Conservation (phyloP, 352 stramenopile genomes). For the Phytophthora pinifolia region DNA sequence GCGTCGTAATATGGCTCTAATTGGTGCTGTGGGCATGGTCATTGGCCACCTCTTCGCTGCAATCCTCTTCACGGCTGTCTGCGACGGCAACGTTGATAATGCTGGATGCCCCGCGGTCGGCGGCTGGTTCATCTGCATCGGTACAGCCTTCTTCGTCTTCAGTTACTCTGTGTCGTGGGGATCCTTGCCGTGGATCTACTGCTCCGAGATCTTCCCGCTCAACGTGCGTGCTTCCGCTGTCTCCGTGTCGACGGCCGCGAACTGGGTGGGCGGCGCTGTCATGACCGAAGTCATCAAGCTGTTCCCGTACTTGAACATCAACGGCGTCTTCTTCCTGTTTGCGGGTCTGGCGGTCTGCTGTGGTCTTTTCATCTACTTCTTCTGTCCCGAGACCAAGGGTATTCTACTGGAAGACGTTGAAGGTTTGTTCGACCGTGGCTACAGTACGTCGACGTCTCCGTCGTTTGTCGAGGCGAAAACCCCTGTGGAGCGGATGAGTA, state of each 20-base stretch:
- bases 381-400: constrained; percentile 31
- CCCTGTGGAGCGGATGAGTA: constrained; percentile 7
- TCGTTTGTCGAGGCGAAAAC: constrained; percentile 32
- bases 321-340: constrained; percentile 34
- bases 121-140: constrained; percentile 43
- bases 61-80: constrained; percentile 34
- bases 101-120: constrained; percentile 31
- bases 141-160: constrained; percentile 41
- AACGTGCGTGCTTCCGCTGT: constrained; percentile 52
- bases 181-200: constrained; percentile 52
- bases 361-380: constrained; percentile 31
- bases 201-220: constrained; percentile 57
- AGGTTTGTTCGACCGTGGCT: constrained; percentile 18
- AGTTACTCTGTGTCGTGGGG: constrained; percentile 32
- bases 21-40: constrained; percentile 44
- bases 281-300: constrained; percentile 41
- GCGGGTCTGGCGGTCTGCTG: constrained; percentile 19
- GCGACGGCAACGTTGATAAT: constrained; percentile 30
- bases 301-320: constrained; percentile 34
- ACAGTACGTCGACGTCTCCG: constrained; percentile 22
- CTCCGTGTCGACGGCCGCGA: constrained; percentile 40
- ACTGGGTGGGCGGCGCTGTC: constrained; percentile 41
- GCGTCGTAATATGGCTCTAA: constrained; percentile 35
- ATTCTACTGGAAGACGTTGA: constrained; percentile 33
- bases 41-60: constrained; percentile 39